These are phyloP conservation scores for Apiotrichum siamense DNA, from an alignment of 1,284 basidiomycete genomes.

Conservation along the genomic window DNA sequence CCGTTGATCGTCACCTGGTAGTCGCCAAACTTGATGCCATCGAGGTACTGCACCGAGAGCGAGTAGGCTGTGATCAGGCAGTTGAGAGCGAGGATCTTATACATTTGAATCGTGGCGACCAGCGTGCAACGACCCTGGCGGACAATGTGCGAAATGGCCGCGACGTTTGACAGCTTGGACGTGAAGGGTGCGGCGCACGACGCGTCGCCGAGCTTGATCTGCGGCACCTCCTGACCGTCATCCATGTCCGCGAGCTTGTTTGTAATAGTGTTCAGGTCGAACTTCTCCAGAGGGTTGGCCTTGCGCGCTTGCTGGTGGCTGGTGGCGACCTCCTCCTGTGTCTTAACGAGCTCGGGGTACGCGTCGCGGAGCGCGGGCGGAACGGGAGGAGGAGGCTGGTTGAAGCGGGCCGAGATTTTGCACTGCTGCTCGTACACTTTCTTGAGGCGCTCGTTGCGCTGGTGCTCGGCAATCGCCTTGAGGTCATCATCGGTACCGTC, in stretches of 20 bases:
- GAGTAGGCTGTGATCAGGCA: conserved; percentile 94
- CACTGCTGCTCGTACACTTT: conserved; percentile 93
- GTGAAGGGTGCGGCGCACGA: conserved; percentile 96
- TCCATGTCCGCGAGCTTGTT: conserved; percentile 87
- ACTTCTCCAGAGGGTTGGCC: conserved; percentile 88
- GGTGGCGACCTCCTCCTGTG: conserved; percentile 69
- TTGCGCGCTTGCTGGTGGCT: conserved; percentile 61
- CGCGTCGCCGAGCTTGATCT: conserved; percentile 94
- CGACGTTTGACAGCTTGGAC: conserved; percentile 86
- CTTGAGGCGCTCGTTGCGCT: conserved; percentile 79
- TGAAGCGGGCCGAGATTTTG: conserved; percentile 78
- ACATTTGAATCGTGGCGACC: conserved; percentile 96
- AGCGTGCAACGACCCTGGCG: conserved; percentile 93
- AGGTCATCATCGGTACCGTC: conserved; percentile 87
- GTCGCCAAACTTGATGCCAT: conserved; percentile 96
- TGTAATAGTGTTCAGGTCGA: conserved; percentile 79
- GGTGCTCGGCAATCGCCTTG: conserved; percentile 86
- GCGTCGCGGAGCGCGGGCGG: conserved; percentile 73
- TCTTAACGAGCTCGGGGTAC: conserved; percentile 82
- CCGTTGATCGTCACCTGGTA: conserved; percentile 90
- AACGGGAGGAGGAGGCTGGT: conserved; percentile 84
- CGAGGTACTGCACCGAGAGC: conserved; percentile 88
- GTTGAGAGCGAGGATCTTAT: conserved; percentile 93
- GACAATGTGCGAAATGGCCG: conserved; percentile 90
- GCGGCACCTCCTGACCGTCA: conserved; percentile 77